phyloP scores from a whole-genome alignment of 2,329 filamentous ascomycete species.

The Aspergillaceae sp. region DNA sequence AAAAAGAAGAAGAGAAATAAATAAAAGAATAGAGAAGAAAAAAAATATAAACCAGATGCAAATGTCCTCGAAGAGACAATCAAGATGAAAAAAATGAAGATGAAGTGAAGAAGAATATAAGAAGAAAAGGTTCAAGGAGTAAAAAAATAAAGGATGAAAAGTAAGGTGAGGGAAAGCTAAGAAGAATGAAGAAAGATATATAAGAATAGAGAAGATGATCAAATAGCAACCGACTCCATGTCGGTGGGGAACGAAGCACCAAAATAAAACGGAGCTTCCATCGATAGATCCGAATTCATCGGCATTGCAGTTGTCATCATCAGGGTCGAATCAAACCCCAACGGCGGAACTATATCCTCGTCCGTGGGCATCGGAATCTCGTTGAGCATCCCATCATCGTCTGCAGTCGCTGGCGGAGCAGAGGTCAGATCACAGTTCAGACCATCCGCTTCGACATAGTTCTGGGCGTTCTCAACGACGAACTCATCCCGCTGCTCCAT shows the following conservation, averaged over 20 bases:
- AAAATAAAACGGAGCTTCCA: constrained; percentile 21
- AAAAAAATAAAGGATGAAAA: constrained; percentile 7
- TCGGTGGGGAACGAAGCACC: constrained; percentile 24
- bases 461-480: constrained; percentile 28
- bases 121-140: constrained; percentile 1
- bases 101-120: constrained; percentile 3
- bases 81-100: not conserved
- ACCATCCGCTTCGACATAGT: constrained; percentile 16
- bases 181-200: constrained; percentile 1
- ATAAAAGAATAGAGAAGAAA: not conserved
- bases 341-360: constrained; percentile 9
- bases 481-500: constrained; percentile 50
- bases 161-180: constrained; percentile 2
- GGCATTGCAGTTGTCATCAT: constrained; percentile 10
- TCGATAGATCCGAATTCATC: constrained; percentile 25
- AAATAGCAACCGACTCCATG: constrained; percentile 29
- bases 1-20: not conserved
- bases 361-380: constrained; percentile 9
- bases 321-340: constrained; percentile 19
- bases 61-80: not conserved
- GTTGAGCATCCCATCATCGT: constrained; percentile 9
- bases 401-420: constrained; percentile 4
- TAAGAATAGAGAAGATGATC: constrained; percentile 15
- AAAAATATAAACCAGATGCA: not conserved
- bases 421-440: constrained; percentile 13